Base-by-base conservation (phyloP, 495 filamentous ascomycete genomes). In the Aspergillus asperescens region DNA sequence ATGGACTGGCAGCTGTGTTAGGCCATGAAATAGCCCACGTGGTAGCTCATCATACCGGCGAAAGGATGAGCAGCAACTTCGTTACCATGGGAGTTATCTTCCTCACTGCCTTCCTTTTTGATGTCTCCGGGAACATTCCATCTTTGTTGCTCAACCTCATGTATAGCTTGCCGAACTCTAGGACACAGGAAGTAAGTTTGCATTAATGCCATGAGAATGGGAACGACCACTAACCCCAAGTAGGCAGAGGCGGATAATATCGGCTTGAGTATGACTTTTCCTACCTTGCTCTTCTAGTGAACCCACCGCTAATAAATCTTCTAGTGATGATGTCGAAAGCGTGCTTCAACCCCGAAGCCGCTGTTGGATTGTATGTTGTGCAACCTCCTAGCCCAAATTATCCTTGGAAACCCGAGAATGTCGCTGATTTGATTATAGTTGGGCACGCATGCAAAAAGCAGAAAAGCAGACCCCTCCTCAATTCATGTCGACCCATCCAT, bases 21-120 rank as follows among this genome's bases (percentile, higher is more conserved):
- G 89, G 88, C 5, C 92, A 97, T 64, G 92, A 96, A 71, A 95
- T 97, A 52, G 88, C 89, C n/a, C 92, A 97, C 62, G 88, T 88
- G 31, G 72, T 95, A 1, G 90, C 90, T 1, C 82, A 83, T 31
- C 92, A 97, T 59, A 70, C 80, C 0, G 87, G 78, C 1, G 92
- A 97, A 69, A 72, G 83, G 8, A 78, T 94, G 77, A 86, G 80
- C 48, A 74, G 80, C 47, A 71, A 70, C 15, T 67, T 85, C n/a
- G 63, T 85, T 19, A 65, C 82, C 6, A 63, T 81, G 4, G 74
- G 78, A 1, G 54, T 83, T 10, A 65, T 82, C 1, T 73, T 78
- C n/a, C 16, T 71, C 3, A 65, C 87, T 15, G 59, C 76, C 0
- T 53, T 80, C 43, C 64, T 77, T 1, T 67, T 84, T 12, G 78